These are phyloP conservation scores for Botrytis aclada DNA, from an alignment of 2,329 filamentous ascomycete genomes.

Conservation along the genomic window DNA sequence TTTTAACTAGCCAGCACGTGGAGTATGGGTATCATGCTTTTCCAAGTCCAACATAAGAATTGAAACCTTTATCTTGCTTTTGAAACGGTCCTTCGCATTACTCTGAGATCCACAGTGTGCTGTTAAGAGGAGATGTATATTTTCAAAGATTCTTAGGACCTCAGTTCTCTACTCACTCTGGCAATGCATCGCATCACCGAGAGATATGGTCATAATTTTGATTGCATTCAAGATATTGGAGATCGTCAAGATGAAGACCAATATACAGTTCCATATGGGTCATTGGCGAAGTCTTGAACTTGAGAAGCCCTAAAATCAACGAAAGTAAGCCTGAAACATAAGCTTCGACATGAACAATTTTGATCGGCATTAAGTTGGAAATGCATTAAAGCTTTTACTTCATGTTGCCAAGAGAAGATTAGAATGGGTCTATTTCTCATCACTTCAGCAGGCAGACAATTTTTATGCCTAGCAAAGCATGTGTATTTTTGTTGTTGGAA, in stretches of 20 bases:
- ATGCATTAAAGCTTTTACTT: not conserved
- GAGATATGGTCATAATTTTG: not conserved
- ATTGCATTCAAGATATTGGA: not conserved
- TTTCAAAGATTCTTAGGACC: not conserved
- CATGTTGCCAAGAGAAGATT: not conserved
- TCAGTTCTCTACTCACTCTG: too few species aligned
- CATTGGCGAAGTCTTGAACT: not conserved
- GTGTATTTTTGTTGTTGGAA: not conserved
- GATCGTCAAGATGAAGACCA: accelerated
- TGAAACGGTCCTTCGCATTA: not conserved
- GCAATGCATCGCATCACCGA: not conserved
- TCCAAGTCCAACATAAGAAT: not conserved
- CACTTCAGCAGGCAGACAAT: not conserved
- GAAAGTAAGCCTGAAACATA: not conserved
- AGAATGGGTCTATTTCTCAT: not conserved
- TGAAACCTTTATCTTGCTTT: not conserved
- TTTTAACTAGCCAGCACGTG: not conserved
- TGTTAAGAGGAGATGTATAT: not conserved
- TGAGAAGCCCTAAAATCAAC: not conserved
- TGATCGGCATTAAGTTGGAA: not conserved
- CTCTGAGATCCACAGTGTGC: not conserved
- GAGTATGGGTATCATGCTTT: not conserved
- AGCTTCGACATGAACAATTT: not conserved
- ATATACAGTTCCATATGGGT: too few species aligned
- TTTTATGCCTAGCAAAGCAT: not conserved